Conservation (phyloP, 2,329 filamentous ascomycete species). For the Cryphonectria nitschkei region DNA sequence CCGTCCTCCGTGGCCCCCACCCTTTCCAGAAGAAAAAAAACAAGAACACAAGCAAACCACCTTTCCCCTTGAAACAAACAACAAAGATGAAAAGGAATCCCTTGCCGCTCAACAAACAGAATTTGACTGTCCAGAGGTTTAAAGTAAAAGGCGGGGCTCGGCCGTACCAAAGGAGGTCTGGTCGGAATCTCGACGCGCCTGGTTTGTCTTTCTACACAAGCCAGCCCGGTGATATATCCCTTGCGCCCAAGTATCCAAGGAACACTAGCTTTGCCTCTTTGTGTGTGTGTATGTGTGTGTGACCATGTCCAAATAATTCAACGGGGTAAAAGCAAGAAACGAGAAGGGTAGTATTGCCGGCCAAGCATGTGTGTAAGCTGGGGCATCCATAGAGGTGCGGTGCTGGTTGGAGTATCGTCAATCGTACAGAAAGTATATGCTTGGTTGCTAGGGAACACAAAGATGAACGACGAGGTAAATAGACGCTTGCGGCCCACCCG, state of each 20-base stretch:
- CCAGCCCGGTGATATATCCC: neutral
- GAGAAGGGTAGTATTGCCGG: neutral
- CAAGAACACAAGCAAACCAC: neutral
- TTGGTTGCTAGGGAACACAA: neutral
- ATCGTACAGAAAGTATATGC: conserved; percentile 22
- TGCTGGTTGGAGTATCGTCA: conserved; percentile 11
- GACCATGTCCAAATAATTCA: conserved; percentile 3
- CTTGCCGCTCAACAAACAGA: neutral
- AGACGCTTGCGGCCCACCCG: conserved; percentile 24
- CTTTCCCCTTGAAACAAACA: neutral
- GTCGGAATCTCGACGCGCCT: neutral
- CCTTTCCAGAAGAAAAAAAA: neutral
- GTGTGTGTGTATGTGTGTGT: neutral
- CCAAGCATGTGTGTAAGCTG: neutral
- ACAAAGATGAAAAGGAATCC: neutral
- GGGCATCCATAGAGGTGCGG: neutral
- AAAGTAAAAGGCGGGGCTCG: neutral
- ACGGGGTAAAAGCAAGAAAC: neutral
- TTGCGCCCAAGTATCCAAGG: neutral
- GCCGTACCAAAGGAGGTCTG: neutral
- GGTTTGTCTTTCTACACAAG: neutral
- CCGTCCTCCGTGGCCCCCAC: neutral
- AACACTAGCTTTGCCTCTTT: neutral
- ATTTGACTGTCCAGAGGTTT: conserved; percentile 2
- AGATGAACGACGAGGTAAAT: conserved; percentile 24